phyloP scores from a whole-genome alignment of 441 rosid species.

The Brassica balearica region DNA sequence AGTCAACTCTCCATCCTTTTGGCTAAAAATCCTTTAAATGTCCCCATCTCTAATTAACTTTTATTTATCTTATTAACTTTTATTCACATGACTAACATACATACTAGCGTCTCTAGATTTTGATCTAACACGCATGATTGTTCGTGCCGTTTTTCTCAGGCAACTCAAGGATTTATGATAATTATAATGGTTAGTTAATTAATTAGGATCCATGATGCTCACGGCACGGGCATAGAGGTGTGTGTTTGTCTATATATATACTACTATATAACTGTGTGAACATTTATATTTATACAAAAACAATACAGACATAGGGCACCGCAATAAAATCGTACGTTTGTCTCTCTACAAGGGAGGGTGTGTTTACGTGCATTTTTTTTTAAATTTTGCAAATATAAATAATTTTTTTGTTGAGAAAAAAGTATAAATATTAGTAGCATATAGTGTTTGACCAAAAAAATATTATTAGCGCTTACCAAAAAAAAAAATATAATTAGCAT shows the following conservation, averaged over 20 bases:
- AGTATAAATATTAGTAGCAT: background rate
- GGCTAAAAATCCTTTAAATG: constrained; percentile 13
- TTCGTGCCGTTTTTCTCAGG: constrained; percentile 39
- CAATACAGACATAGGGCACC: constrained; percentile 41
- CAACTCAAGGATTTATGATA: constrained; percentile 17
- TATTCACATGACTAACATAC: background rate
- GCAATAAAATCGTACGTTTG: constrained; percentile 44
- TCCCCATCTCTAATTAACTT: constrained; percentile 17
- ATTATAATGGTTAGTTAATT: constrained; percentile 18
- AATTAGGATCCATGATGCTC: constrained; percentile 43
- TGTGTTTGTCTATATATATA: constrained; percentile 32
- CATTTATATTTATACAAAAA: constrained; percentile 26
- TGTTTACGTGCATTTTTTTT: constrained; percentile 29
- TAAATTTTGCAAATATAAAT: background rate
- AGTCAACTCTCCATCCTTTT: constrained; percentile 37
- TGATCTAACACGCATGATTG: constrained; percentile 7
- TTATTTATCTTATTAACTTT: no score
- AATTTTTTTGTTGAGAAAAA: background rate
- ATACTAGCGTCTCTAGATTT: constrained; percentile 2
- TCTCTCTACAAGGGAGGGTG: constrained; percentile 29
- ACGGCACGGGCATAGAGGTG: constrained; percentile 43
- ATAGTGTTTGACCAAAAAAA: no score
- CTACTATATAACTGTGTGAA: background rate
- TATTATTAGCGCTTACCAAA: no score
- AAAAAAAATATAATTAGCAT: background rate